Conservation (phyloP, 75 land plant species). For the Sequoia sempervirens region DNA sequence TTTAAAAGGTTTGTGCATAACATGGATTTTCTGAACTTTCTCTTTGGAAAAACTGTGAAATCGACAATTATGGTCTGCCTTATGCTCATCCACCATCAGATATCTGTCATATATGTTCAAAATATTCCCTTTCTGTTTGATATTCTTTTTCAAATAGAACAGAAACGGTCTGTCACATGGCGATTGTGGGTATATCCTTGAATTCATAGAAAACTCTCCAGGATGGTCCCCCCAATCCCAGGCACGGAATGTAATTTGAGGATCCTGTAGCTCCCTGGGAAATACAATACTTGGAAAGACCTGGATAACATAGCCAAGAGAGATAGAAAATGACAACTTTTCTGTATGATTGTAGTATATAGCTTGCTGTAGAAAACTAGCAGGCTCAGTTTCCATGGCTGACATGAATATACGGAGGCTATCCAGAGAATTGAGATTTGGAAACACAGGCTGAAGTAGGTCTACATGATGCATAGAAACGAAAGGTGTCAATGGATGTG, state of each 20-base stretch:
- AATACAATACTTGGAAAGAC: conserved; percentile 46
- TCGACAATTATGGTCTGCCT: background rate
- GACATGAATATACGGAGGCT: conserved; percentile 49
- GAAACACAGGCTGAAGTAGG: conserved; percentile 59
- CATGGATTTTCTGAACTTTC: conserved; percentile 2
- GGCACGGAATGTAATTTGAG: conserved; percentile 10
- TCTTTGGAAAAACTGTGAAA: background rate
- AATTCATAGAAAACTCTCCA: conserved; percentile 11
- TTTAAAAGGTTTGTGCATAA: conserved; percentile 8
- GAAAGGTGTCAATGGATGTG: conserved; percentile 77
- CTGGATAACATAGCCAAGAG: conserved; percentile 83
- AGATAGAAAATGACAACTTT: conserved; percentile 64
- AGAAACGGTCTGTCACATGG: conserved; percentile 8
- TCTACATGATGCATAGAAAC: conserved; percentile 88
- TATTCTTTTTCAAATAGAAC: conserved; percentile 3
- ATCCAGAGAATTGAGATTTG: conserved; percentile 29
- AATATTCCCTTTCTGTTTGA: background rate
- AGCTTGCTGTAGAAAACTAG: conserved; percentile 70
- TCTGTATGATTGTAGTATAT: conserved; percentile 63
- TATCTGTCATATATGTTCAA: conserved; percentile 2
- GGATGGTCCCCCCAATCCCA: conserved; percentile 12
- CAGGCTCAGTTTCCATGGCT: conserved; percentile 53
- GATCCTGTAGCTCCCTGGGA: conserved; percentile 15
- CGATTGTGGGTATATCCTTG: background rate
- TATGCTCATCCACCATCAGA: background rate